These are phyloP conservation scores for Dujonia santamariae DNA, from an alignment of 1,139 yeast genomes.

Conservation along the genomic window DNA sequence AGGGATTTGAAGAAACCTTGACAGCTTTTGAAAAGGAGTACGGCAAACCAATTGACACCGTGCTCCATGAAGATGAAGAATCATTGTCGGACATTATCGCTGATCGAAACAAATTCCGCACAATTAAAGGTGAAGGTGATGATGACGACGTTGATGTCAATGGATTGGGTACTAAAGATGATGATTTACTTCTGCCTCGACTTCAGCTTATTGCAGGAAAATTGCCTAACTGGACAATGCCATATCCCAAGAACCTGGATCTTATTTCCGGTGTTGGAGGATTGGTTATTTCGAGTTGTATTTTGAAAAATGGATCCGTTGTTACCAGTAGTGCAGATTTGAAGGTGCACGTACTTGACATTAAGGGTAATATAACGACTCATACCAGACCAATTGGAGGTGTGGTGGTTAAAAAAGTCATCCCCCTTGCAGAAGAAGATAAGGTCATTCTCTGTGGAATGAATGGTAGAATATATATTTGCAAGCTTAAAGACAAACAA, in stretches of 20 bases:
- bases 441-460: slow-evolving; percentile 33
- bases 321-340: slow-evolving; percentile 26
- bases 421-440: slow-evolving; percentile 12
- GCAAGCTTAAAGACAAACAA: slow-evolving; percentile 1
- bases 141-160: slow-evolving; percentile 22
- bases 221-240: slow-evolving; percentile 26
- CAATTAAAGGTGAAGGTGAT: slow-evolving; percentile 25
- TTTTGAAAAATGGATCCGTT: slow-evolving; percentile 12
- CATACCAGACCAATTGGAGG: slow-evolving; percentile 13
- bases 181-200: slow-evolving; percentile 1
- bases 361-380: slow-evolving; percentile 5
- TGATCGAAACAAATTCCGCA: slow-evolving; percentile 44
- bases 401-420: slow-evolving; percentile 34
- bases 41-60: slow-evolving; percentile 29
- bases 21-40: slow-evolving; percentile 46
- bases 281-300: slow-evolving; percentile 23
- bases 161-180: slow-evolving; percentile 3
- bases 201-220: slow-evolving; percentile 3
- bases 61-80: slow-evolving; percentile 42
- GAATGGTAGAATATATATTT: slow-evolving; percentile 31
- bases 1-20: slow-evolving; percentile 46
- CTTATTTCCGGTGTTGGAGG: slow-evolving; percentile 14
- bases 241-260: slow-evolving; percentile 22
- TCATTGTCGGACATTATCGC: slow-evolving; percentile 46
- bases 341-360: slow-evolving; percentile 20